Evolutionary conservation across 1,139 yeast species (phyloP), one percentile per base, ranked within the genome.

Genomic region (Saccharomyces hybrid): DNA sequence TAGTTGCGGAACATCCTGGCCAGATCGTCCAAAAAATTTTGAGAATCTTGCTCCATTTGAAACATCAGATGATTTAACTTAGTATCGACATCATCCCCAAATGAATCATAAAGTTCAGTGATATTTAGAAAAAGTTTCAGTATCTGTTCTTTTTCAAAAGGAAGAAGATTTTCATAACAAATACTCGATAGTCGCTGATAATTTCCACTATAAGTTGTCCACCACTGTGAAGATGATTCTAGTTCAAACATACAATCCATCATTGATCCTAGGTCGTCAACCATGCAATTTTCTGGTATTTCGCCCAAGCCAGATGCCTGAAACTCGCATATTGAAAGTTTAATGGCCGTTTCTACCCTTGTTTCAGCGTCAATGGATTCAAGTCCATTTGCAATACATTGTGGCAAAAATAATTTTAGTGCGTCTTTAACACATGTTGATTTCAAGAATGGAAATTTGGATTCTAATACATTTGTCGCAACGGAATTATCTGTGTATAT

Each of bases 121-220:
- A 82, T 73, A 55, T 81, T 81, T 23, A 74, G 55, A 59, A 78
- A 81, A 32, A 80, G 63, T 11, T 68, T 62, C 48, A 81, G 57
- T 0, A 81, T 72, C 54, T 78, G 81, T 47, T 78, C 80, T 56
- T 80, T 80, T 56, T 80, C 81, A 59, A 67, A 79, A 0, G 84
- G 83, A 3, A 78, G 59, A 0, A 81, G 72, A 51, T 78, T 76
- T 54, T 80, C 82, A 57, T 71, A 71, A 59, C 85, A 82, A 0
- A 80, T 68, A 3, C 74, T 71, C 3, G 76, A 73, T 1, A 81
- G 66, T 27, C 76, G 76, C 51, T 82, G 71, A 59, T 79, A 81
- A 58, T 81, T 77, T 0, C 85, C 85, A 58, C 81, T 80, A 59
- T 77, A 82, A 0, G 82, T 78, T 0, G 85, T 81, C 86, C 86